phyloP scores from a whole-genome alignment of 176 grass and related monocot species.

The Aegilops speltoides region DNA sequence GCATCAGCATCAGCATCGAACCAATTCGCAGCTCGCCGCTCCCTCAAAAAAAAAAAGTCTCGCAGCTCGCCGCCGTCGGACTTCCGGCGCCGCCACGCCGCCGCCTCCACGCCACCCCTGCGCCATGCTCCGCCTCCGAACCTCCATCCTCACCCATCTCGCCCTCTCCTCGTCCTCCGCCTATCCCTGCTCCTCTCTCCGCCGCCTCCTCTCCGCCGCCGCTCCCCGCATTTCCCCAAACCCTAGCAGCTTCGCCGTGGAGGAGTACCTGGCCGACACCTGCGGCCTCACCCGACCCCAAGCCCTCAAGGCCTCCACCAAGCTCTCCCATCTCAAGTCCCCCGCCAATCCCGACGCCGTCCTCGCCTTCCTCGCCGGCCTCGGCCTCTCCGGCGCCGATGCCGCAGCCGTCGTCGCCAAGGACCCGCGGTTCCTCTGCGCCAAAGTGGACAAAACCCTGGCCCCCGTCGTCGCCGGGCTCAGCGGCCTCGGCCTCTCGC shows the following conservation, averaged over 20 bases:
- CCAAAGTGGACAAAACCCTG: neutral
- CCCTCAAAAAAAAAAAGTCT: too few relatives aligned
- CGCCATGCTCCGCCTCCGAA: too few relatives aligned
- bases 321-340: neutral
- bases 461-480: neutral
- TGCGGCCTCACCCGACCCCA: slow-evolving; percentile 32
- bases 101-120: too few relatives aligned
- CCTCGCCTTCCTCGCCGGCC: slow-evolving; percentile 2
- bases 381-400: neutral
- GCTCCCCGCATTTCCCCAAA: neutral
- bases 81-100: too few relatives aligned
- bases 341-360: neutral
- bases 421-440: neutral
- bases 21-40: too few relatives aligned
- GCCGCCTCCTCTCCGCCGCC: neutral
- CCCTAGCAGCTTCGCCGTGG: slow-evolving; percentile 7
- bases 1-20: too few relatives aligned
- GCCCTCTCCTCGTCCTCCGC: neutral
- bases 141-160: neutral
- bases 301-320: neutral
- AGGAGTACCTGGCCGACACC: slow-evolving; percentile 34
- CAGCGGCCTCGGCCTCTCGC: neutral
- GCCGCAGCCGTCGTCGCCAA: neutral
- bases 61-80: too few relatives aligned
- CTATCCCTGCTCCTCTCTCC: neutral